Evolutionary conservation across 2,329 filamentous ascomycete species (phyloP).

Genomic region (Elsinoe ampelina): DNA sequence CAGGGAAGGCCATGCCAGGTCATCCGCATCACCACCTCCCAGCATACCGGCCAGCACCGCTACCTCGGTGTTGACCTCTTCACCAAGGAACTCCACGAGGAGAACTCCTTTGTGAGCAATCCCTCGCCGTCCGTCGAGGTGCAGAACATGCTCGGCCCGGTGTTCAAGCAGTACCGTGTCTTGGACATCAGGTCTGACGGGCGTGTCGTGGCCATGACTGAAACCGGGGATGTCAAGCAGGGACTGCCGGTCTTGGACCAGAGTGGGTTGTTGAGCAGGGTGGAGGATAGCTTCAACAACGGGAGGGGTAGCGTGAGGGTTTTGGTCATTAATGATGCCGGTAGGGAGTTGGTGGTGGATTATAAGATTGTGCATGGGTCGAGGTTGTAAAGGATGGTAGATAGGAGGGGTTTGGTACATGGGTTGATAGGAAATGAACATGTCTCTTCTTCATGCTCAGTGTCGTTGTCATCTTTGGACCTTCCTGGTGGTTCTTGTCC

Average conservation of each 20-base stretch:
- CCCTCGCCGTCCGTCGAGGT: slow-evolving; percentile 92
- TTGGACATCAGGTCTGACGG: slow-evolving; percentile 86
- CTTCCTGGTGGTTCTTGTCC: no score
- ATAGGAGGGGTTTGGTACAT: neutral
- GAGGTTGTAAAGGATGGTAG: slow-evolving; percentile 42
- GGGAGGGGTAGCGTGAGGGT: slow-evolving; percentile 91
- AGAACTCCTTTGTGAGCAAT: slow-evolving; percentile 96
- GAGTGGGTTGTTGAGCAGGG: slow-evolving; percentile 74
- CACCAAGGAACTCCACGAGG: slow-evolving; percentile 98
- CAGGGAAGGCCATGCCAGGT: slow-evolving; percentile 99
- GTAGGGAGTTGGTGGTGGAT: slow-evolving; percentile 92
- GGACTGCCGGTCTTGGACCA: slow-evolving; percentile 87
- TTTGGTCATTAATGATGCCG: slow-evolving; percentile 88
- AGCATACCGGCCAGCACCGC: slow-evolving; percentile 97
- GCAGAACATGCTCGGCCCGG: slow-evolving; percentile 97
- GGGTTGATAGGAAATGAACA: neutral
- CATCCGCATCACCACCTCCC: slow-evolving; percentile 97
- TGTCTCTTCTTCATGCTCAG: neutral
- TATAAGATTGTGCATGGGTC: slow-evolving; percentile 93
- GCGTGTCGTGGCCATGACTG: slow-evolving; percentile 89
- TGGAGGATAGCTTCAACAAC: slow-evolving; percentile 75
- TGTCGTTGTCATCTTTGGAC: no score
- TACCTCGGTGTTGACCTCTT: slow-evolving; percentile 99
- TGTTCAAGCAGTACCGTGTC: slow-evolving; percentile 99
- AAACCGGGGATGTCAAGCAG: slow-evolving; percentile 98